Evolutionary conservation across 2,329 filamentous ascomycete species (phyloP).

Genomic region (Plectosphaerella cucumerina): DNA sequence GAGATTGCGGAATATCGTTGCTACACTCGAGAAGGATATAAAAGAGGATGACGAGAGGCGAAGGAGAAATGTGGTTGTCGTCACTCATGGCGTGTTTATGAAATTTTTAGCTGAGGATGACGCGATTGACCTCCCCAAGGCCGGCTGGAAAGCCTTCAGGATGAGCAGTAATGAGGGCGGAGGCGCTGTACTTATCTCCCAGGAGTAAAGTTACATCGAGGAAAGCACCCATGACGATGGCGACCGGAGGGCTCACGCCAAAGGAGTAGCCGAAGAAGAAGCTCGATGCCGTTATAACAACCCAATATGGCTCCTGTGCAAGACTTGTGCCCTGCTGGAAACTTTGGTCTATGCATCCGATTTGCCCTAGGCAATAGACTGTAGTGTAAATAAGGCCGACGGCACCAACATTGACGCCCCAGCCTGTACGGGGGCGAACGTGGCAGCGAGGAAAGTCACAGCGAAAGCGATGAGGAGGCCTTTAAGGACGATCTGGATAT

Average conservation of each 20-base stretch:
- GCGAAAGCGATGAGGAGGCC: background rate
- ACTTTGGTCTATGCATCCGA: slow-evolving; percentile 51
- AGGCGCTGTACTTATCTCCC: slow-evolving; percentile 2
- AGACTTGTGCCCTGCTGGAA: slow-evolving; percentile 46
- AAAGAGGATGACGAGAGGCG: background rate
- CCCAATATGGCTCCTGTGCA: slow-evolving; percentile 58
- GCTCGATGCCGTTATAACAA: slow-evolving; percentile 47
- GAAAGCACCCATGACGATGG: slow-evolving; percentile 1
- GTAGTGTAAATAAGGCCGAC: slow-evolving; percentile 61
- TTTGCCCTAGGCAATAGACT: slow-evolving; percentile 59
- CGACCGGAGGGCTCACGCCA: background rate
- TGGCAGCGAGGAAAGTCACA: background rate
- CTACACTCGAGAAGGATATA: slow-evolving; percentile 1
- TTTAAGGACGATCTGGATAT: background rate
- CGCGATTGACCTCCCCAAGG: slow-evolving; percentile 24
- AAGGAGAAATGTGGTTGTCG: slow-evolving; percentile 18
- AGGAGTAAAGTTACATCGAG: background rate
- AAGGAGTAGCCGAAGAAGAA: slow-evolving; percentile 1
- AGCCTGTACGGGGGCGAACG: too few relatives aligned
- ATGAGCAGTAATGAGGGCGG: slow-evolving; percentile 5
- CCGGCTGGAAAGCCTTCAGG: slow-evolving; percentile 22
- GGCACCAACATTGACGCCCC: slow-evolving; percentile 56
- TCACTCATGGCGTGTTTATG: slow-evolving; percentile 26
- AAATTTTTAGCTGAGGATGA: slow-evolving; percentile 20
- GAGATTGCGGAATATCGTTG: slow-evolving; percentile 7